These are phyloP conservation scores for Aristolochia fimbriata DNA, from an alignment of 164 flowering plant genomes.

Conservation along the genomic window DNA sequence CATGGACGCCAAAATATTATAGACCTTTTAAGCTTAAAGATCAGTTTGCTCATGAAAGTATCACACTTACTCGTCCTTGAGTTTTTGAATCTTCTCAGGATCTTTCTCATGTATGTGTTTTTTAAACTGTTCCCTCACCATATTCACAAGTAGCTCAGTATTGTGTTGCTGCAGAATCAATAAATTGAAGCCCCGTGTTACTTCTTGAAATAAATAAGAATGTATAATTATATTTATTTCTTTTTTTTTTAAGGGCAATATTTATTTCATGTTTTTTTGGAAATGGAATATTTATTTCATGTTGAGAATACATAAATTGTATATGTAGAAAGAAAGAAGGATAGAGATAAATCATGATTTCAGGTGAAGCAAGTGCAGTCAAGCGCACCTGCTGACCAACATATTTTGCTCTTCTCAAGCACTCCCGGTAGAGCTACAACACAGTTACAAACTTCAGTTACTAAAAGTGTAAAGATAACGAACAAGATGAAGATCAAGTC, in stretches of 20 bases:
- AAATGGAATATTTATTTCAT: too few relatives aligned
- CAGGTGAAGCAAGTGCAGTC: neutral
- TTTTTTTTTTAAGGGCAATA: too few relatives aligned
- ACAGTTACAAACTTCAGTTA: neutral
- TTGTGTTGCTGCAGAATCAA: slow-evolving; percentile 63
- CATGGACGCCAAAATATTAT: slow-evolving; percentile 2
- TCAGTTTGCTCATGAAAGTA: neutral
- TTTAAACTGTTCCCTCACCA: slow-evolving; percentile 88
- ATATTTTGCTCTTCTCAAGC: slow-evolving; percentile 74
- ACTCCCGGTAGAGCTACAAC: slow-evolving; percentile 76
- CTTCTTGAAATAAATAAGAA: too few relatives aligned
- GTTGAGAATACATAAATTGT: neutral
- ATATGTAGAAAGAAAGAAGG: neutral
- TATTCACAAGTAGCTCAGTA: slow-evolving; percentile 60
- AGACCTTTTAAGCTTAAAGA: neutral
- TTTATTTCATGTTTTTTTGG: too few relatives aligned
- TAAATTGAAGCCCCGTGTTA: too few relatives aligned
- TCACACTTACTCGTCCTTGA: slow-evolving; percentile 82
- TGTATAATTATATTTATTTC: too few relatives aligned
- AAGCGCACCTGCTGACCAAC: slow-evolving; percentile 55
- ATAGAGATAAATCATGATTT: neutral
- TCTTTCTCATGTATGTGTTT: slow-evolving; percentile 82
- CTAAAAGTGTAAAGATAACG: neutral
- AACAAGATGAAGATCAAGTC: too few relatives aligned
- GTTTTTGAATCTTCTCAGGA: slow-evolving; percentile 82